A percentile compares a stretch with the other conserved stretches of the same genome.
Conservation (phyloP, 306 rosid species). For the Neltuma alba region DNA sequence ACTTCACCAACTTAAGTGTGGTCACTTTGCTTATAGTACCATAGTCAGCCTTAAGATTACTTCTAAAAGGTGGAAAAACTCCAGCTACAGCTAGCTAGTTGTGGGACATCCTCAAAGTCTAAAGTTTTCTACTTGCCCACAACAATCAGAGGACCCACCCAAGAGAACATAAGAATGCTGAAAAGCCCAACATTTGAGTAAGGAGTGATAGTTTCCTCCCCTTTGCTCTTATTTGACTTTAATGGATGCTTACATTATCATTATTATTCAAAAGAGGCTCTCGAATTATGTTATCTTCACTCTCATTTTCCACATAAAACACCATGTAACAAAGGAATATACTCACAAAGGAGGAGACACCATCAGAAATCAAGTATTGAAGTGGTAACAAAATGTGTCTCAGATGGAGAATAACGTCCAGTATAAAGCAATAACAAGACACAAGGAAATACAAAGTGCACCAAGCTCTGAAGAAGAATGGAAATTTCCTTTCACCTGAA, state of each 20-base stretch:
- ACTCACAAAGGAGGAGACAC: constrained; percentile 34
- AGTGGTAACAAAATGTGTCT: constrained; percentile 19
- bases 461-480: constrained; percentile 49
- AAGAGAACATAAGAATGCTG: constrained; percentile 53
- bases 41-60: constrained; percentile 47
- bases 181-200: constrained; percentile 57
- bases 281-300: constrained; percentile 26
- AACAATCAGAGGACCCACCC: constrained; percentile 54
- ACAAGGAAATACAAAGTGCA: constrained; percentile 41
- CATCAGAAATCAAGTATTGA: constrained; percentile 46
- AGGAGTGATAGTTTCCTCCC: constrained; percentile 53
- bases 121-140: constrained; percentile 44
- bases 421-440: constrained; percentile 37
- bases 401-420: constrained; percentile 38
- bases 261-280: constrained; percentile 51
- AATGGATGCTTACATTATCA: not conserved
- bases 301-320: constrained; percentile 41
- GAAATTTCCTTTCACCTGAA: constrained; percentile 34
- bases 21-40: constrained; percentile 40
- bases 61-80: constrained; percentile 39
- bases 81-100: constrained; percentile 39
- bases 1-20: constrained; percentile 48
- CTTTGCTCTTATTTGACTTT: constrained; percentile 36
- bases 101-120: constrained; percentile 62
- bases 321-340: constrained; percentile 45